Evolutionary conservation across 116 monocot species (phyloP), one percentile per base, ranked within the genome.

Genomic region (Zostera marina): DNA sequence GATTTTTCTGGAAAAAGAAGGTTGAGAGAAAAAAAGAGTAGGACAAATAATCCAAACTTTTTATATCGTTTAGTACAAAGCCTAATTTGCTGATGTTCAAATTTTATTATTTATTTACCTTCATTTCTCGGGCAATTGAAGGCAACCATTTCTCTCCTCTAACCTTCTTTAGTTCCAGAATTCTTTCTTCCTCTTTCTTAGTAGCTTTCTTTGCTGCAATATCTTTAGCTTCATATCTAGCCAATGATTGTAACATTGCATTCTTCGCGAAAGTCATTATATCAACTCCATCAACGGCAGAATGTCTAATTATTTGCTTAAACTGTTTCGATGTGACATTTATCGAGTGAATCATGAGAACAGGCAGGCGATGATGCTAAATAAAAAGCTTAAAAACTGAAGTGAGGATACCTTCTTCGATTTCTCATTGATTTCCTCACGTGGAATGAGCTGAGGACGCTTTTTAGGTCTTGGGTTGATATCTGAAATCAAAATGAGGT

Each of bases 121-220:
- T 56, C 76, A 78, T 85, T 58, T 85, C 67, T 65, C 69, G 82
- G 48, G 89, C 78, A 64, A 85, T 47, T 42, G 96, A 78, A 60
- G 96, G 96, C 20, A 89, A 78, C 96, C 96, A 98, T 61, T 73
- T 83, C 78, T 90, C 96, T 12, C 96, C 96, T 61, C 90, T 82
- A 1, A 78, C 26, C 72, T 75, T 83, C 60, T 81, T 98, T 59
- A 98, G 71, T 44, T 79, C 62, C 9, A 61, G 65, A 60, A 89
- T 73, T 52, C 89, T 76, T 61, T 85, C 83, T 76, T 89, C 82
- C 59, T 98, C 96, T 32, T 53, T 67, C 59, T 80, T 76, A 15
- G 69, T 73, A 54, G 76, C 80, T 48, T 68, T 86, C 62, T 81
- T 82, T 53, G 70, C 82, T 41, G 74, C 78, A 63, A 72, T 68